These are phyloP conservation scores for Rhododendron henanense DNA, from an alignment of 148 eudicot genomes.

Conservation along the genomic window DNA sequence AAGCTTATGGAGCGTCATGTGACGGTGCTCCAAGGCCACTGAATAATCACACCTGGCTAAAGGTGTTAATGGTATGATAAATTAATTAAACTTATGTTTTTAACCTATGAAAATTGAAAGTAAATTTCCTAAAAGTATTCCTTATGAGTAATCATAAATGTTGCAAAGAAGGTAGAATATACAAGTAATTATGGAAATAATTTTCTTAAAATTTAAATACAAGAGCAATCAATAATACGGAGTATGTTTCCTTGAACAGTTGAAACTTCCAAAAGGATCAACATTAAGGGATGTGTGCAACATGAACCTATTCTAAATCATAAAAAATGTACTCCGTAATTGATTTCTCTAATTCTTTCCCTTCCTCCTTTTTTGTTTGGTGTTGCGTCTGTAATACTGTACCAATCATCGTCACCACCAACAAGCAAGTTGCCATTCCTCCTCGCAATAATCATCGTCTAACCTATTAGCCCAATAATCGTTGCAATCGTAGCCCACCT, in stretches of 20 bases:
- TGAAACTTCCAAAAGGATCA: not conserved
- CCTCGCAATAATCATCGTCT: not conserved
- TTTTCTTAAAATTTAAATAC: too few species aligned
- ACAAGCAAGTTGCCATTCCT: not conserved
- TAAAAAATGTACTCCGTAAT: not conserved
- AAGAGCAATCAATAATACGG: too few species aligned
- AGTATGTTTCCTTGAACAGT: not conserved
- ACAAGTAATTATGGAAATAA: too few species aligned
- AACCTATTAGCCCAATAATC: not conserved
- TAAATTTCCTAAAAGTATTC: too few species aligned
- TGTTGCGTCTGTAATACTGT: not conserved
- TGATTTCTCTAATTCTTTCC: not conserved
- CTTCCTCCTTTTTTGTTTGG: not conserved
- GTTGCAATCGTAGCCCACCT: not conserved
- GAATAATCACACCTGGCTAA: too few species aligned
- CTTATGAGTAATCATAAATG: not conserved
- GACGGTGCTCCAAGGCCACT: too few species aligned
- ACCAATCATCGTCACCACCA: not conserved
- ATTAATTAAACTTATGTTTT: too few species aligned
- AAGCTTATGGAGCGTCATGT: too few species aligned
- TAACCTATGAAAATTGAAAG: too few species aligned
- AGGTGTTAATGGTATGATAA: too few species aligned
- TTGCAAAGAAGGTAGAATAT: not conserved
- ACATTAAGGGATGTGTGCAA: not conserved
- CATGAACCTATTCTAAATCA: not conserved